phyloP scores from a whole-genome alignment of 208 protist genomes.

The Leishmania tarentolae region DNA sequence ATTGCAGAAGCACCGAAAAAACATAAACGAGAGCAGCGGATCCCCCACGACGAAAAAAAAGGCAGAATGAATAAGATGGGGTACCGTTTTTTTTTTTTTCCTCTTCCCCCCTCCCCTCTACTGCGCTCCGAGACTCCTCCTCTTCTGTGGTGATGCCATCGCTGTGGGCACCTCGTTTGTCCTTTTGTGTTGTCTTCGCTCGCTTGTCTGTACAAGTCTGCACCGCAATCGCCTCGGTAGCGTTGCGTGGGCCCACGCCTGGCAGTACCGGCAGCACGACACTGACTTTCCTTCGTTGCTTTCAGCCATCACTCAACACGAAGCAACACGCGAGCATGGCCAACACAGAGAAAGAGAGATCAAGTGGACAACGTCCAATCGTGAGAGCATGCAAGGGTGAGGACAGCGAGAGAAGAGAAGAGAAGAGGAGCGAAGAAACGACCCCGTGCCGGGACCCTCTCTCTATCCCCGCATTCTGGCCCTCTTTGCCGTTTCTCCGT shows the following conservation, averaged over 20 bases:
- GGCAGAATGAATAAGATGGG: background rate
- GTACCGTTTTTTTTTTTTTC: background rate
- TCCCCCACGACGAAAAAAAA: background rate
- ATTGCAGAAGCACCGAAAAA: background rate
- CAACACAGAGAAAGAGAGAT: background rate
- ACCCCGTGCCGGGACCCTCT: background rate
- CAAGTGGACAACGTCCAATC: background rate
- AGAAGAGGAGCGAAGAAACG: background rate
- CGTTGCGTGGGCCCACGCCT: background rate
- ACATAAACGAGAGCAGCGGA: background rate
- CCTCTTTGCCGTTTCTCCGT: background rate
- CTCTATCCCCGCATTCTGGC: background rate
- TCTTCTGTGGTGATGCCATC: background rate
- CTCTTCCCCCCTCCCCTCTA: background rate
- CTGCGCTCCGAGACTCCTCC: too few relatives aligned
- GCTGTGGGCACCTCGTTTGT: background rate
- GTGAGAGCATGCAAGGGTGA: background rate
- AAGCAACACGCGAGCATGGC: background rate
- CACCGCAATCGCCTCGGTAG: background rate
- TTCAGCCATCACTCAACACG: background rate
- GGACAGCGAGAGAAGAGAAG: background rate
- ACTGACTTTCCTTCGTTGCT: background rate
- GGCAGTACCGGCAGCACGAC: background rate
- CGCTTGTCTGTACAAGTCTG: background rate
- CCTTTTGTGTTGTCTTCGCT: background rate